Evolutionary conservation across 805 yeast genomes (phyloP), one percentile per base, ranked within the genome.

Genomic region (Yarrowia sp.): DNA sequence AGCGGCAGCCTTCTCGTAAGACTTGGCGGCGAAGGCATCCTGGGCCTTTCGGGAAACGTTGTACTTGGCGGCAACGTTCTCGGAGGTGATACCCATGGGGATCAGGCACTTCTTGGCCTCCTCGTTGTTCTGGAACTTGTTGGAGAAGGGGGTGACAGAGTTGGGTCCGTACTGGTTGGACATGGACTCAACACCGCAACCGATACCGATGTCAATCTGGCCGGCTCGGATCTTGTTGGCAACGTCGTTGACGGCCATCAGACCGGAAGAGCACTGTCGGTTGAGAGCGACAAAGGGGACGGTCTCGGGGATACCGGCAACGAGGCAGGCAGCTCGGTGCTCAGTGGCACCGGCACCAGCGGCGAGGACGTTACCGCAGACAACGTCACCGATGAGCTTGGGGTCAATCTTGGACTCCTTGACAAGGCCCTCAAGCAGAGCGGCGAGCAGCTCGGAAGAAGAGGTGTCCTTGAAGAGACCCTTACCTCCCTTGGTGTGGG

Each of bases 31-130:
- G 78, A 92, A 95, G 66, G 79, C 87, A 75, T 93, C 99, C 77
- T 92, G 98, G 67, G 81, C 85, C 33, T 74, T 71, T 75, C 98
- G 85, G 28, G 85, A 72, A 66, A 93, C 81, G 67, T 78, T 76
- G 77, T 81, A 92, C 75, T 82, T 82, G 46, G 77, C 76, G 30
- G 96, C 92, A 65, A 93, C 89, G 75, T 93, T 93, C 79, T 93
- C 98, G 73, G 91, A 89, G 63, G 98, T 93, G 72, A 87, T 86
- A 51, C 98, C 98, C 98, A 93, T 93, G 69, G 98, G 98, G 68
- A 93, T 85, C 76, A 88, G 78, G 78, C 98, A 93, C 76, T 86
- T 86, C 67, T 80, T 80, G n/a, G 88, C 87, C 52, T 79, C 82
- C 58, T 74, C 72, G 69, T 80, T 75, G 66, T 70, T 73, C 49